These are phyloP conservation scores for Pseudevernia furfuracea DNA, from an alignment of 495 filamentous ascomycete genomes.

Conservation along the genomic window DNA sequence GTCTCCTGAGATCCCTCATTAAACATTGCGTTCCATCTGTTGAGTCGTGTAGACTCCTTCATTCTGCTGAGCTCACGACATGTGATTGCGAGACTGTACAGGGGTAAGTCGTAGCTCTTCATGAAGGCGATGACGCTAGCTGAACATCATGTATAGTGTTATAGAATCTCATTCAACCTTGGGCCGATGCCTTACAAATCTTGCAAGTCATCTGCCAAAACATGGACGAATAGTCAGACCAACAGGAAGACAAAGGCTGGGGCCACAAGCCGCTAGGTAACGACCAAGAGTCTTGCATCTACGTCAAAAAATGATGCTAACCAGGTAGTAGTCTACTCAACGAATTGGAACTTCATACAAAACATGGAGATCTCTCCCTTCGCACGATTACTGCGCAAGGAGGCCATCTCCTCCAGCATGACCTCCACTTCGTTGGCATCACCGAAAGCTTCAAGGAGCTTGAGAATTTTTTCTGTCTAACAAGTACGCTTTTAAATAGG, in stretches of 20 bases:
- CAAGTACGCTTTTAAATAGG: slow-evolving; percentile 18
- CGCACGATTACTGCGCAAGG: slow-evolving; percentile 21
- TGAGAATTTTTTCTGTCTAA: slow-evolving; percentile 16
- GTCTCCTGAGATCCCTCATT: slow-evolving; percentile 21
- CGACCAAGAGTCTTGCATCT: neutral
- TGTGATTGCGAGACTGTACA: slow-evolving; percentile 4
- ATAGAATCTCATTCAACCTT: neutral
- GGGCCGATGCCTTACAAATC: neutral
- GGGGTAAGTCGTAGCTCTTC: slow-evolving; percentile 7
- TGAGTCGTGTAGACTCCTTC: slow-evolving; percentile 2
- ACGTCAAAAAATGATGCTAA: slow-evolving; percentile 4
- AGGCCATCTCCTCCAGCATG: slow-evolving; percentile 22
- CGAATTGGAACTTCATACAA: slow-evolving; percentile 18
- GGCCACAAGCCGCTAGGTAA: slow-evolving; percentile 7
- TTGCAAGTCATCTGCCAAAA: neutral
- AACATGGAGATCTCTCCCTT: slow-evolving; percentile 3
- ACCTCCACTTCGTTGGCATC: slow-evolving; percentile 3
- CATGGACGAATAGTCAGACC: neutral
- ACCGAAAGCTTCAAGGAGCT: slow-evolving; percentile 15
- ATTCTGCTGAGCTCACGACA: slow-evolving; percentile 1
- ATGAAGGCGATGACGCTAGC: neutral
- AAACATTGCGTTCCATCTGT: slow-evolving; percentile 2
- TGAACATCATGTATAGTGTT: slow-evolving; percentile 2
- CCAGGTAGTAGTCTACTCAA: slow-evolving; percentile 19
- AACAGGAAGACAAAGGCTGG: neutral